Conservation (phyloP, 192 early-diverging fungal species). For the Coemansia sp. region DNA sequence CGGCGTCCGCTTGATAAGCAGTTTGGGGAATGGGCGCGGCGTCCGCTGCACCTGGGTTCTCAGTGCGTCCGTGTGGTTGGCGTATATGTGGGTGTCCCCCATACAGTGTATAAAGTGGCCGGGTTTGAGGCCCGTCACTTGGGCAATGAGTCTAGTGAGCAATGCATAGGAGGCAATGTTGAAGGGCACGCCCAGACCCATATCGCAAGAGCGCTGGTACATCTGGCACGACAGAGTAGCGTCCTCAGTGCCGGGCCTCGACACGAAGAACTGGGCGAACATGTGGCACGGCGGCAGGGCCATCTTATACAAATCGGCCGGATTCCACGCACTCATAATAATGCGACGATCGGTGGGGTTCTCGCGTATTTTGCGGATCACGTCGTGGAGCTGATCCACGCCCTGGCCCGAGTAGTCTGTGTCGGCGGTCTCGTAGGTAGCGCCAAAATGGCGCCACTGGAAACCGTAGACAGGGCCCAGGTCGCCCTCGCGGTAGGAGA, state of each 20-base stretch:
- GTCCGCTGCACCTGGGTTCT: constrained; percentile 71
- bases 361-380: constrained; percentile 81
- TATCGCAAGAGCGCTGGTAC: constrained; percentile 94
- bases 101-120: constrained; percentile 89
- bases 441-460: constrained; percentile 99
- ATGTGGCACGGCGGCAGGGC: constrained; percentile 97
- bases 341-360: constrained; percentile 90
- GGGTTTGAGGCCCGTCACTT: constrained; percentile 77
- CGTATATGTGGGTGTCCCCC: constrained; percentile 95
- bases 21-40: constrained; percentile 79
- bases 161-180: constrained; percentile 97
- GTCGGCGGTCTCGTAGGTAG: constrained; percentile 77
- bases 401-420: constrained; percentile 87
- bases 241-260: constrained; percentile 57
- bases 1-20: constrained; percentile 61
- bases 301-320: constrained; percentile 84
- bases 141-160: constrained; percentile 85
- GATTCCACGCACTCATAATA: constrained; percentile 96
- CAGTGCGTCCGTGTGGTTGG: constrained; percentile 86
- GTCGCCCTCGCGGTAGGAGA: constrained; percentile 78
- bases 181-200: constrained; percentile 97
- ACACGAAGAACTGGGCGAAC: constrained; percentile 96
- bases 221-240: constrained; percentile 83
- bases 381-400: constrained; percentile 87
- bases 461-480: constrained; percentile 97